phyloP scores from a whole-genome alignment of 169 alveolate species.

The Plasmodium sp. region DNA sequence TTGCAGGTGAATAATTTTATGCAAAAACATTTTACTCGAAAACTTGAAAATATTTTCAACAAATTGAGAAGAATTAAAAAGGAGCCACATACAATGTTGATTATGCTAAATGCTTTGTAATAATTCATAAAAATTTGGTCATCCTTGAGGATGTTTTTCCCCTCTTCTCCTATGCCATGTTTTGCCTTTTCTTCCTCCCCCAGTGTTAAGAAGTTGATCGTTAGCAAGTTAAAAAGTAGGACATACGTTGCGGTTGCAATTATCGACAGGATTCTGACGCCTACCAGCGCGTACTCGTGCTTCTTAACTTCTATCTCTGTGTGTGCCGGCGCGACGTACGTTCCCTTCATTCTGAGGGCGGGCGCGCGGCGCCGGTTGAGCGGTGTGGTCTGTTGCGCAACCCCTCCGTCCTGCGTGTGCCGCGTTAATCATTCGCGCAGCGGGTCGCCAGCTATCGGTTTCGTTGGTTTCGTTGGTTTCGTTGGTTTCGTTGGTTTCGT shows the following conservation, averaged over 20 bases:
- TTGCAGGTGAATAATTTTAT: conserved; percentile 6
- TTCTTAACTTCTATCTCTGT: not conserved
- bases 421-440: not conserved
- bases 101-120: conserved; percentile 28
- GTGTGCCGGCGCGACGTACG: not conserved
- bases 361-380: not conserved
- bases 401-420: not conserved
- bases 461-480: not conserved
- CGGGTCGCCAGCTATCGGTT: not conserved
- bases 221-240: conserved; percentile 6
- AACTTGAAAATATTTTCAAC: conserved; percentile 6
- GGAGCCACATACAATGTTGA: conserved; percentile 40
- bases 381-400: not conserved
- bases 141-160: conserved; percentile 2
- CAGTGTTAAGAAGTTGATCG: not conserved
- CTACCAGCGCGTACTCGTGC: not conserved
- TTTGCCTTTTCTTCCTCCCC: not conserved
- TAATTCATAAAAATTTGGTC: conserved; percentile 46
- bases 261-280: conserved; percentile 10
- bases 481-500: not conserved
- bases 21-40: not conserved
- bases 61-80: conserved; percentile 8
- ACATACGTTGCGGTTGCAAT: conserved; percentile 17
- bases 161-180: not conserved
- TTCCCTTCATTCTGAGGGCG: conserved; percentile 4